These are phyloP conservation scores for Candida lessepsii DNA, from an alignment of 805 yeast genomes.

Conservation along the genomic window DNA sequence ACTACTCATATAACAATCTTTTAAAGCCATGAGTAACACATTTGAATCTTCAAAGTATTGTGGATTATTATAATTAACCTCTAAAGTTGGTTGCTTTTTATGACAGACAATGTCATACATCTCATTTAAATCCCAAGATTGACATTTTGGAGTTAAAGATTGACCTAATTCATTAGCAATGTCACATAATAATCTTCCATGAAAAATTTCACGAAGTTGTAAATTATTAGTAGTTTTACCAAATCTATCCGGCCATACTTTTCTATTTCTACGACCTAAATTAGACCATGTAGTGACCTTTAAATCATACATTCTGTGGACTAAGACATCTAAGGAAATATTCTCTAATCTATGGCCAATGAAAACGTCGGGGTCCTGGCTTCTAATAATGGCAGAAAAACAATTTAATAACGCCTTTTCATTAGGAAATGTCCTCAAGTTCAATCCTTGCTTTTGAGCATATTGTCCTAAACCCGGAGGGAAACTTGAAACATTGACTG, in stretches of 20 bases:
- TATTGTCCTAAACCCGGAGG: conserved; percentile 74
- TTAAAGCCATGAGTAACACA: conserved; percentile 65
- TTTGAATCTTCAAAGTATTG: conserved; percentile 65
- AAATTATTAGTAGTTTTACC: conserved; percentile 55
- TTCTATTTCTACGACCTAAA: conserved; percentile 79
- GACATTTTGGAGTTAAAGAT: conserved; percentile 86
- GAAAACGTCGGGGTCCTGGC: conserved; percentile 86
- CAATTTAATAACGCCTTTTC: conserved; percentile 75
- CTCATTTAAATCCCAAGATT: conserved; percentile 89
- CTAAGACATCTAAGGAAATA: conserved; percentile 72
- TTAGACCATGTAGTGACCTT: conserved; percentile 75
- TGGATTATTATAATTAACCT: conserved; percentile 69
- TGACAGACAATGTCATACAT: conserved; percentile 83
- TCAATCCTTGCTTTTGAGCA: conserved; percentile 54
- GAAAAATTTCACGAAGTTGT: conserved; percentile 64
- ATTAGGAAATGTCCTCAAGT: conserved; percentile 59
- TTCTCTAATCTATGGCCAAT: conserved; percentile 85
- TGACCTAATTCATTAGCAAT: conserved; percentile 94
- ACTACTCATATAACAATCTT: conserved; percentile 66
- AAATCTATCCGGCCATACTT: conserved; percentile 73
- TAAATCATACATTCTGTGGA: conserved; percentile 76
- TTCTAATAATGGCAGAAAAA: conserved; percentile 67
- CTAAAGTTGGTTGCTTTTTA: conserved; percentile 58
- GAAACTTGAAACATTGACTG: conserved; percentile 59
- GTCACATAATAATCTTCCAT: conserved; percentile 89